These are phyloP conservation scores for Ophiostoma quercus DNA, from an alignment of 2,329 filamentous ascomycete species.

Conservation along the genomic window DNA sequence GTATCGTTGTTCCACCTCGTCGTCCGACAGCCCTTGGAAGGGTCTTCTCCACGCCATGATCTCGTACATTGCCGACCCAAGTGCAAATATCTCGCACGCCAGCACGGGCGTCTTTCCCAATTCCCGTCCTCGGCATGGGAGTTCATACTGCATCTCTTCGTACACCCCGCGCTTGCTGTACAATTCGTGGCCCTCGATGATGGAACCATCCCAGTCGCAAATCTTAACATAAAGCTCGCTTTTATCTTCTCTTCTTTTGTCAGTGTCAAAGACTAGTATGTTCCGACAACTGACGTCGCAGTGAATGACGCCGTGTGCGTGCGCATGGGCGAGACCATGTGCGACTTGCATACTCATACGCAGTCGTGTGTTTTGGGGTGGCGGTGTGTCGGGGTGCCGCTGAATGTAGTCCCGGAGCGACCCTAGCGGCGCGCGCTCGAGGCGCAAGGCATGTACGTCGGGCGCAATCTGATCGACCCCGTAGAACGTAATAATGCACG, in stretches of 20 bases:
- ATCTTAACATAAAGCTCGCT: not conserved
- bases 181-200: not conserved
- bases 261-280: not conserved
- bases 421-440: not conserved
- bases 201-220: not conserved
- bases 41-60: not conserved
- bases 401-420: not conserved
- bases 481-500: not conserved
- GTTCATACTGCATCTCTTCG: not conserved
- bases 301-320: not conserved
- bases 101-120: not conserved
- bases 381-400: not conserved
- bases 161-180: not conserved
- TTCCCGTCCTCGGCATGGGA: not conserved
- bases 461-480: not conserved
- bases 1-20: not conserved
- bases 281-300: not conserved
- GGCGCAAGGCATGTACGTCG: not conserved
- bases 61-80: not conserved
- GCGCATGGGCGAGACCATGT: not conserved
- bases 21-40: not conserved
- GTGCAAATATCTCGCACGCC: not conserved
- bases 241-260: not conserved
- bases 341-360: not conserved
- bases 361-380: not conserved